Conservation (phyloP, 2,329 filamentous ascomycete genomes). For the Nigrograna mackinnonii region DNA sequence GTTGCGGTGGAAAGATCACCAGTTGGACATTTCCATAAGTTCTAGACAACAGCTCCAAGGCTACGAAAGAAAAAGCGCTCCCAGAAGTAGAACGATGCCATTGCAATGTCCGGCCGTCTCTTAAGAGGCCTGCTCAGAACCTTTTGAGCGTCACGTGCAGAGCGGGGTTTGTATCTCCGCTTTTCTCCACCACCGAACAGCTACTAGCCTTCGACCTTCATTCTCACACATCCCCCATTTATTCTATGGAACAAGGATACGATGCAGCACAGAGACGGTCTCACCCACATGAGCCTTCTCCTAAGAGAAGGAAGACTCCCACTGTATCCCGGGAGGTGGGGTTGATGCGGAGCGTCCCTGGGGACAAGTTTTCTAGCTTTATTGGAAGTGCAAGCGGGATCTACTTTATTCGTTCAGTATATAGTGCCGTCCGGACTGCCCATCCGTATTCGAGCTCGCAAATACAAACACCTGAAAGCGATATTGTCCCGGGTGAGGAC, state of each 20-base stretch:
- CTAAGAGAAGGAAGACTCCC: slow-evolving; percentile 17
- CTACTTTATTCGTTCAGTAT: slow-evolving; percentile 62
- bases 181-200: neutral
- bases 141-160: slow-evolving; percentile 1
- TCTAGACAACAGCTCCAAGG: no score
- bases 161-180: slow-evolving; percentile 1
- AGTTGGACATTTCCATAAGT: no score
- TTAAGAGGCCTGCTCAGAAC: no score
- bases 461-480: slow-evolving; percentile 28
- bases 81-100: no score
- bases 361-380: slow-evolving; percentile 55
- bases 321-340: slow-evolving; percentile 45
- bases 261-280: neutral
- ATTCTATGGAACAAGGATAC: slow-evolving; percentile 6
- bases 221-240: neutral
- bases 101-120: no score
- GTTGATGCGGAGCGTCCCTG: slow-evolving; percentile 56
- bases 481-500: slow-evolving; percentile 61
- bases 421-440: slow-evolving; percentile 48
- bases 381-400: slow-evolving; percentile 63
- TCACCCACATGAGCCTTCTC: slow-evolving; percentile 5
- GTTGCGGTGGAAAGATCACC: no score
- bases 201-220: neutral
- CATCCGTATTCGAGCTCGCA: slow-evolving; percentile 17
- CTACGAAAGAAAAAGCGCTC: no score